Base-by-base conservation (phyloP, 176 grass and related monocot genomes). In the Microstegium vimineum region DNA sequence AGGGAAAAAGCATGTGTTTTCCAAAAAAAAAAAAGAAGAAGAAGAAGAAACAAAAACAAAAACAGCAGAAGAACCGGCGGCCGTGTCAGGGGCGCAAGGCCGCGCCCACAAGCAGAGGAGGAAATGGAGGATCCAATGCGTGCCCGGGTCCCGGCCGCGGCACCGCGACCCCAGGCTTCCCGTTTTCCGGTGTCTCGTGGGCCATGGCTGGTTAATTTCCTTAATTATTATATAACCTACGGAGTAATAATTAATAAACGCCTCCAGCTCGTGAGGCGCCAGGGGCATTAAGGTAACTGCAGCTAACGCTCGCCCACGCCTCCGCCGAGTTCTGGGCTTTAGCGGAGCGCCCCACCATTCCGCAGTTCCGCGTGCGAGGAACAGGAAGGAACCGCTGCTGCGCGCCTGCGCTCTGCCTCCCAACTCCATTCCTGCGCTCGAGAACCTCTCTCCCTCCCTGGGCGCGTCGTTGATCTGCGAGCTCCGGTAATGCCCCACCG, bases 291-390 rank as follows among this genome's bases (percentile, higher is more conserved):
- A 6, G 73, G 47, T 23, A 74, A 74, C 27, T 73, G 43, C 28
- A n/a, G 2, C 6, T 13, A 28, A 45, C 69, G 47, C 46, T 23
- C 5, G n/a, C 38, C 37, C 38, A 28, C 38, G 23, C 25, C 26
- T 18, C 33, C 47, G 72, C 12, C 16, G 73, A 54, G 74, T 76
- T 76, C 34, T 30, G 69, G 69, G 69, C 69, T 72, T 47, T 72
- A 71, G 69, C 69, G 25, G 5, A 5, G 4, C 6, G 45, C 69
- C 10, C 59, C 59, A 62, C 59, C 10, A 62, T 62, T n/a, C 22
- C 6, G 12, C 37, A 56, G 52, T 42, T 25, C n/a, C 69, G 68
- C 68, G n/a, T 27, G 68, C 61, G 13, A 23, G 9, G 6, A 16
- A 32, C 62, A 13, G 22, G 22, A 17, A 40, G 38, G 38, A 45